Base-by-base conservation (phyloP, 202 grass and related monocot species). In the Cymbopogon flexuosus region DNA sequence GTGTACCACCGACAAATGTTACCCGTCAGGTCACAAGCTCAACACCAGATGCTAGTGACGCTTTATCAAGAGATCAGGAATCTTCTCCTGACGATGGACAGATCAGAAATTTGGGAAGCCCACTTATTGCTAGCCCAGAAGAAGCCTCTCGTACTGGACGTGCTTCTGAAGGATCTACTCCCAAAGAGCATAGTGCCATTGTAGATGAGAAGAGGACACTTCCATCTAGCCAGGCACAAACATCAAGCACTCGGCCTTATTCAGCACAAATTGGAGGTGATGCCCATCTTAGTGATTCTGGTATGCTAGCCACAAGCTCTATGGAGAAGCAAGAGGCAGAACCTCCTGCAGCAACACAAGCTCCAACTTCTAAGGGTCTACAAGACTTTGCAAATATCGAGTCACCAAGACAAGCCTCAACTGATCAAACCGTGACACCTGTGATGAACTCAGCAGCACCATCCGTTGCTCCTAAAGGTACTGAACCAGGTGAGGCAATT, bases 391-490 rank as follows among this genome's bases (percentile, higher is more conserved):
- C 6, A 65, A 51, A 49, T 23, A 51, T 21, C 4, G 72, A 77
- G 5, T 43, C 76, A 47, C 37, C 47, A 66, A 75, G n/a, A 67
- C 16, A 39, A 56, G 45, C 68, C 36, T 57, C 68, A 16, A 67
- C 29, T 11, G 47, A 70, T 62, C 19, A 85, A 65, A 60, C 35
- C 46, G 10, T 35, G 47, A 31, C 22, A 65, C 24, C 46, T 67
- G 40, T 2, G 39, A 66, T 4, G 29, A 58, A 19, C 6, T 24
- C 29, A 47, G 14, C 70, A 39, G 14, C 47, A 80, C 45, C 30
- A 66, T 65, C 62, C 9, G 33, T 63, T 76, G 40, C 40, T 54
- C 64, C 6, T 1, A 64, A 81, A 61, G 39, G 51, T 81, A 84
- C 39, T 24, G 29, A 43, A 69, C 30, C 54, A 62, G 39, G 56